Percentiles rank a stretch among this genome's conserved stretches.
Conservation (phyloP, 768 basidiomycete species). For the Lanmaoa pseudosensibilis region DNA sequence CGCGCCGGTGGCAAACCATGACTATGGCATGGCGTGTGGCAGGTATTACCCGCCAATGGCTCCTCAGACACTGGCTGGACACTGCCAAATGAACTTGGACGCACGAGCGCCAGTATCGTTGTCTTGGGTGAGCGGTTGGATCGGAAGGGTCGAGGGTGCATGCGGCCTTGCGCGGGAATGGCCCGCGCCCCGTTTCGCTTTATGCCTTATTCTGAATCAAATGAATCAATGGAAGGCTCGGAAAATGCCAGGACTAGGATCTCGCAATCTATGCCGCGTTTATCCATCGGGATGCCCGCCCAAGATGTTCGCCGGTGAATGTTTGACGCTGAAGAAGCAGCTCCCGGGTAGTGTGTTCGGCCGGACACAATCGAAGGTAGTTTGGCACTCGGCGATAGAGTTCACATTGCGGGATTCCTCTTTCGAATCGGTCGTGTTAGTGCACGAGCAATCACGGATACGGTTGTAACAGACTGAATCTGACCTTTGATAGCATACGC, state of each 20-base stretch:
- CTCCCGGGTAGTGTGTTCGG: neutral
- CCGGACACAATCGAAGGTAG: neutral
- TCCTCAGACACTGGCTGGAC: neutral
- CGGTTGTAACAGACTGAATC: conserved; percentile 11
- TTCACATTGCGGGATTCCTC: no score
- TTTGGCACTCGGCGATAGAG: no score
- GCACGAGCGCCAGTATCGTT: neutral
- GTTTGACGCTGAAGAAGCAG: neutral
- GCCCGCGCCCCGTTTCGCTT: conserved; percentile 2
- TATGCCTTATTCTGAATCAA: neutral
- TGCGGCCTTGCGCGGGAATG: neutral
- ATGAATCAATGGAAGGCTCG: conserved; percentile 10
- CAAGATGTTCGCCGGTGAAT: neutral
- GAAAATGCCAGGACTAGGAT: conserved; percentile 15
- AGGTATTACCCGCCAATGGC: no score
- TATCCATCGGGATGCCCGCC: neutral
- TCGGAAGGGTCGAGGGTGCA: neutral
- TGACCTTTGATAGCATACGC: conserved; percentile 99
- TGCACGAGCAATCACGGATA: neutral
- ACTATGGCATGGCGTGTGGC: no score
- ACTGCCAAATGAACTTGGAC: neutral
- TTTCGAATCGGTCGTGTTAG: neutral
- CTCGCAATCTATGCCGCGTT: neutral
- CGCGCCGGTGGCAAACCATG: no score
- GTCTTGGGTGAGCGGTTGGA: neutral